Evolutionary conservation across 2,329 filamentous ascomycete species (phyloP).

Genomic region (Fusarium sp.): DNA sequence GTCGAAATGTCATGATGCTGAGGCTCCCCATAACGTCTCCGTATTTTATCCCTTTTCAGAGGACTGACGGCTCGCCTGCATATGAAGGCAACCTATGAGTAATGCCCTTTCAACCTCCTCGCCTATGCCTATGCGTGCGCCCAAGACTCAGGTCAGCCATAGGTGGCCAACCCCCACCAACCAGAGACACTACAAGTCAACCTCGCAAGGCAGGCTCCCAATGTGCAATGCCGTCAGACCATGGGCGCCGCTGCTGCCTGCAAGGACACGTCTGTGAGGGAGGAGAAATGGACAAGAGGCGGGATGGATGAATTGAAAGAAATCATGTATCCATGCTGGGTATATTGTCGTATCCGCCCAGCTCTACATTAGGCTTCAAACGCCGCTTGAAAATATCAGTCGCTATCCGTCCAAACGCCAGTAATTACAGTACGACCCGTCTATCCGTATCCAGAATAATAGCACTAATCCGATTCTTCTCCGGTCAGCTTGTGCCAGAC

Average conservation of each 20-base stretch:
- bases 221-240: neutral
- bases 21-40: neutral
- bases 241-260: neutral
- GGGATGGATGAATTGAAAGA: neutral
- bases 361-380: constrained; percentile 9
- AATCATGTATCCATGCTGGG: neutral
- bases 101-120: neutral
- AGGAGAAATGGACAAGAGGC: constrained; percentile 9
- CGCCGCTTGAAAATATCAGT: constrained; percentile 18
- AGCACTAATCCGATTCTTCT: constrained; percentile 31
- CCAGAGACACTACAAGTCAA: neutral
- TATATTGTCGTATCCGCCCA: constrained; percentile 7
- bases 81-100: neutral
- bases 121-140: neutral
- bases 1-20: neutral
- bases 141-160: neutral
- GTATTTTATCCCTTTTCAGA: neutral
- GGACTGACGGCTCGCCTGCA: neutral
- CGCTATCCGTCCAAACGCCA: constrained; percentile 26
- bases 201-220: constrained; percentile 3
- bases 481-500: constrained; percentile 60
- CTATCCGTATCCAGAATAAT: neutral
- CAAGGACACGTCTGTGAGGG: neutral
- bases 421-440: constrained; percentile 5
- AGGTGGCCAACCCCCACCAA: neutral